phyloP scores from a whole-genome alignment of 2,329 filamentous ascomycete species.

The Byssochlamys sp. region DNA sequence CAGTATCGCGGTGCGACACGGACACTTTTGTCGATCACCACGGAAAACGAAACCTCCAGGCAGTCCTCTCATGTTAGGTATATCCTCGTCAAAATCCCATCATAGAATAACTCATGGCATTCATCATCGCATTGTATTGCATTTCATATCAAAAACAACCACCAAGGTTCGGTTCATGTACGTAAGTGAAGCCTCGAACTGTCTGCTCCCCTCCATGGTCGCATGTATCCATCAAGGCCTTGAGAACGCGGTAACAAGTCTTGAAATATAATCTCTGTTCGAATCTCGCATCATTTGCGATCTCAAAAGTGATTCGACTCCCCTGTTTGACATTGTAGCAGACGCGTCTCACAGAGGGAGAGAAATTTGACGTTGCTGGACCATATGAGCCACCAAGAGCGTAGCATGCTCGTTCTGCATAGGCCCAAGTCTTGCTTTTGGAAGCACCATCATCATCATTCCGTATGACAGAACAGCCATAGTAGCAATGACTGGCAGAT shows the following conservation, averaged over 20 bases:
- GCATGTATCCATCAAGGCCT: neutral
- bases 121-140: neutral
- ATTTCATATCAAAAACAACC: neutral
- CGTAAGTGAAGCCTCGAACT: neutral
- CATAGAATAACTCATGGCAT: neutral
- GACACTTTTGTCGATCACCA: neutral
- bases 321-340: neutral
- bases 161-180: neutral
- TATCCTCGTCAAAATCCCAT: neutral
- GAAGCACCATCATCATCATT: neutral
- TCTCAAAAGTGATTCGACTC: neutral
- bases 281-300: neutral
- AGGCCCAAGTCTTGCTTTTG: neutral
- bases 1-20: neutral
- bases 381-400: neutral
- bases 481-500: neutral
- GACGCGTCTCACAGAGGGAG: neutral
- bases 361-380: neutral
- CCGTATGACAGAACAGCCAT: neutral
- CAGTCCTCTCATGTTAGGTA: neutral
- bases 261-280: neutral
- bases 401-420: neutral
- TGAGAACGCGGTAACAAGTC: neutral
- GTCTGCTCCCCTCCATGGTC: neutral
- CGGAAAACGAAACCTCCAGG: neutral